Evolutionary conservation across 306 rosid species (phyloP).

Genomic region (Erythrophleum fordii): DNA sequence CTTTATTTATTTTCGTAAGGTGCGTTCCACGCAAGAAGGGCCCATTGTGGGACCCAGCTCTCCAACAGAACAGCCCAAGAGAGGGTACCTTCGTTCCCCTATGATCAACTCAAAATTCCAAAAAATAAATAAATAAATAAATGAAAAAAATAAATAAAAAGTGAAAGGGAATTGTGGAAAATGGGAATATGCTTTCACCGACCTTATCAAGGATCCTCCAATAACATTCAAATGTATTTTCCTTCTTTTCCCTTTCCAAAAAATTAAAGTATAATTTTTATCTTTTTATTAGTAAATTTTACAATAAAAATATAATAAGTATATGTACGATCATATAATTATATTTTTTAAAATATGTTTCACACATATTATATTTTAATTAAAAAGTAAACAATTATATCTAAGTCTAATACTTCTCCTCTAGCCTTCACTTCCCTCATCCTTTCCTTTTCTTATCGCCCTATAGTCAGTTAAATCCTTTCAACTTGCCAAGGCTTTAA

Average conservation of each 20-base stretch:
- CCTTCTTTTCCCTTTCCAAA: background rate
- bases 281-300: background rate
- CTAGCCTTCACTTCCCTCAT: background rate
- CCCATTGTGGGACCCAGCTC: too few species aligned
- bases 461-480: too few species aligned
- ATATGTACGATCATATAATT: too few species aligned
- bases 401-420: background rate
- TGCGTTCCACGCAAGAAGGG: too few species aligned
- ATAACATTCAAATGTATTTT: background rate
- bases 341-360: too few species aligned
- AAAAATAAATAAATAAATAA: too few species aligned
- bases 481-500: background rate
- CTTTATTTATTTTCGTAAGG: too few species aligned
- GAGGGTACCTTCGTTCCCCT: too few species aligned
- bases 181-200: slow-evolving; percentile 23
- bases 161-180: background rate
- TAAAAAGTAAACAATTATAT: too few species aligned
- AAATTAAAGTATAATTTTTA: background rate
- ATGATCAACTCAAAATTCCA: background rate
- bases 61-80: too few species aligned
- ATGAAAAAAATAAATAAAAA: background rate
- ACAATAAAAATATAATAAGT: background rate
- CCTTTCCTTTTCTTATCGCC: background rate
- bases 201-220: slow-evolving; percentile 20
- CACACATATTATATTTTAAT: too few species aligned